Base-by-base conservation (phyloP, 306 rosid genomes). In the Leucaena leucocephala region DNA sequence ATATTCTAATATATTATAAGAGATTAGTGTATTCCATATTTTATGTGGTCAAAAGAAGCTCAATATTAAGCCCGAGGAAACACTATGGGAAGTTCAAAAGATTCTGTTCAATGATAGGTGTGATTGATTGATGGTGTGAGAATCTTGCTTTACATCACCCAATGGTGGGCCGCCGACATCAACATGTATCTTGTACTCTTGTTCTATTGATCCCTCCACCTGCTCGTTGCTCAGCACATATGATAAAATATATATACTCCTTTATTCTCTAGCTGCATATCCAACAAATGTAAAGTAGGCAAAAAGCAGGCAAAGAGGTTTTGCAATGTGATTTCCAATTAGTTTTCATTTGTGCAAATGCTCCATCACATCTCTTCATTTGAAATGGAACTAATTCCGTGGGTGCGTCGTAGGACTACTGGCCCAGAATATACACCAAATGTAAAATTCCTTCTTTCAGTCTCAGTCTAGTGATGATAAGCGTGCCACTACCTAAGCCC, bases 301-400 rank as follows among this genome's bases (percentile, higher is more conserved):
- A 12, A 27, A 76, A 69, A 71, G 80, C 78, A 65, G 55, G 54
- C 63, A 74, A 6, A 75, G 69, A 12, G 14, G 12, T 54, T 68
- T 73, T 72, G 33, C 80, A 67, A 15, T 40, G 50, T 22, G 61
- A 83, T 43, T 57, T 78, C 58, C 42, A 67, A 66, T 65, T 67
- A 12, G 72, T 76, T 81, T 71, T 44, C 40, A 27, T 27, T 33
- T 61, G 7, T 11, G 78, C 46, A 81, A 86, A 84, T 83, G 78
- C 82, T 76, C 80, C 57, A 86, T 81, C 88, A 78, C 86, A 83
- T 82, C 76, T 65, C 39, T 61, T 27, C 74, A 63, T 82, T 81
- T 72, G 70, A 54, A 67, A 80, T 80, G 76, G 86, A 85, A 78
- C 85, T 73, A 40, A 83, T 77, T 74, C 84, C 62, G 68, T 74